Evolutionary conservation across 2,329 filamentous ascomycete genomes (phyloP).

Genomic region (Aspergillus sp.): DNA sequence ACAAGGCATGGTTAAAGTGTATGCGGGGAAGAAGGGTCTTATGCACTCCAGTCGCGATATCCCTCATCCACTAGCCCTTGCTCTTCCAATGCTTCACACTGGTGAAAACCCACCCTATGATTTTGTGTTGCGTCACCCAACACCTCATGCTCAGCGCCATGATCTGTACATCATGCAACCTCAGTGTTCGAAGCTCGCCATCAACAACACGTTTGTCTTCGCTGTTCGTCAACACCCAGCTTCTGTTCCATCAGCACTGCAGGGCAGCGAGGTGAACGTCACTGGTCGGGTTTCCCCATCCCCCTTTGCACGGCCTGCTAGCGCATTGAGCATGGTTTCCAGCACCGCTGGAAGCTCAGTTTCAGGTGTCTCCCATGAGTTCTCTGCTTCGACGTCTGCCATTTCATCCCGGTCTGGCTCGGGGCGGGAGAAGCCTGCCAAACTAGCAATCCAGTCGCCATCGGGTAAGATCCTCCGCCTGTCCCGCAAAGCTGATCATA

Average conservation of each 20-base stretch:
- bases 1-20: constrained; percentile 78
- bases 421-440: constrained; percentile 69
- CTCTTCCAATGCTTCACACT: constrained; percentile 81
- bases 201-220: constrained; percentile 98
- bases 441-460: constrained; percentile 89
- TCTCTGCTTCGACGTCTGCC: constrained; percentile 42
- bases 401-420: constrained; percentile 43
- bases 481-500: constrained; percentile 42
- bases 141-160: constrained; percentile 92
- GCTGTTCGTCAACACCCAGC: constrained; percentile 88
- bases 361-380: constrained; percentile 38
- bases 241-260: constrained; percentile 40
- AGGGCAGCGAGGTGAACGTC: constrained; percentile 24
- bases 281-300: constrained; percentile 46
- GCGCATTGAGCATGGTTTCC: constrained; percentile 56
- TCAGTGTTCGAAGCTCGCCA: constrained; percentile 76
- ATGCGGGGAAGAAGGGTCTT: constrained; percentile 85
- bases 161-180: constrained; percentile 96
- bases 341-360: constrained; percentile 48
- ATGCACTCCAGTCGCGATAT: constrained; percentile 98
- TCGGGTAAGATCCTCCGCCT: constrained; percentile 84
- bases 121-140: constrained; percentile 87
- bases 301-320: constrained; percentile 48
- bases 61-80: constrained; percentile 81
- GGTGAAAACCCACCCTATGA: constrained; percentile 93